Evolutionary conservation across 2,329 filamentous ascomycete genomes (phyloP), one percentile per base, ranked within the genome.

Genomic region (Fusarium buxicola): DNA sequence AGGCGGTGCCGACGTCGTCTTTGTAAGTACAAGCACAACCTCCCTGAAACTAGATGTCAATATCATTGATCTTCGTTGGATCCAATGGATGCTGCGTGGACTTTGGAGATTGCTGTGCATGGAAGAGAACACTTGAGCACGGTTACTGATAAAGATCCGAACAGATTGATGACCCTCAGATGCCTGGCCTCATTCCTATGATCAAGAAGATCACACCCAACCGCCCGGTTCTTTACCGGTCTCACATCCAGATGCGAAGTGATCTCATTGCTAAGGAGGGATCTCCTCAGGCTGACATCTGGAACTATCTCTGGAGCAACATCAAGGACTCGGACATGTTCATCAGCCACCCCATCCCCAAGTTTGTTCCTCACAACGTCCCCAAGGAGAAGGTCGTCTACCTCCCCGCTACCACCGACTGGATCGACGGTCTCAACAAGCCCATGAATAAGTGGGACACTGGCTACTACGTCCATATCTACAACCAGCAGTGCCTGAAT

Each of bases 381-480:
- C 86, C 88, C 2, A 76, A 75, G 1, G 80, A 88, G 49, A 90
- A 85, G 65, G 88, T 94, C 0, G 88, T 86, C 2, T 93, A 93
- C 73, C 80, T 94, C 72, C 91, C 91, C 4, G 92, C 92, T 10
- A 91, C 91, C 1, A 94, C 91, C 0, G 92, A 95, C 74, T 95
- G 91, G 87, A 81, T 93, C 4, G 92, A 95, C 72, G 92, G 92
- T 8, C 76, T 94, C 65, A 95, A 94, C 80, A 95, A 95, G 75
- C 76, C 80, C 21, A 82, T 94, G 74, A 85, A 84, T 57, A 80
- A 84, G 46, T 92, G 88, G 86, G 89, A 92, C 70, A 81, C 83
- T 7, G 84, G 86, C 11, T 92, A 90, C 76, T 94, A 94, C 68
- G 84, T 89, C 46, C 86, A 91, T 64, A 81, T 89, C n/a, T 92